A percentile compares a stretch with the other conserved stretches of the same genome.
Evolutionary conservation across 345 rosid genomes (phyloP).

Genomic region (Salix koriyanagi): DNA sequence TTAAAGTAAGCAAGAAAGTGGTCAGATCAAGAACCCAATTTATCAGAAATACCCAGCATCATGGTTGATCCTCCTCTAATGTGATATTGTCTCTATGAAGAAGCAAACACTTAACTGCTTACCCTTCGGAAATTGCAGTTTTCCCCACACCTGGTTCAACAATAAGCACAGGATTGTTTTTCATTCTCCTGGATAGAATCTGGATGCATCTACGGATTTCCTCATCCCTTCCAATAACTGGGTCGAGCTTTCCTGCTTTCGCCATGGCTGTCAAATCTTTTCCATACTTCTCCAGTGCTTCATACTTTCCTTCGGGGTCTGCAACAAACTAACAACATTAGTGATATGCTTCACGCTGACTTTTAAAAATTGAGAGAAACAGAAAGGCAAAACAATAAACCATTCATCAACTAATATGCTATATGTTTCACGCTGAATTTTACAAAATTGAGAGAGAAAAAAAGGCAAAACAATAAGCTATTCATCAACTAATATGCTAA

Average conservation of each 20-base stretch:
- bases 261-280: conserved; percentile 99
- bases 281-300: conserved; percentile 92
- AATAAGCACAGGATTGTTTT: conserved; percentile 95
- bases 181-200: conserved; percentile 96
- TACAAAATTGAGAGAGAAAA: background rate
- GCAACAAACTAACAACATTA: conserved; percentile 16
- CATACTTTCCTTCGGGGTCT: conserved; percentile 99
- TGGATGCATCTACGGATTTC: conserved; percentile 98
- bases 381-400: background rate
- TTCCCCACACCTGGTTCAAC: conserved; percentile 99
- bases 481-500: background rate
- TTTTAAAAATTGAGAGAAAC: background rate
- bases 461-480: background rate
- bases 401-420: background rate
- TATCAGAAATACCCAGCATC: background rate
- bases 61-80: background rate
- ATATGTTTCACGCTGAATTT: background rate
- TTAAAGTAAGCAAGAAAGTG: background rate
- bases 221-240: conserved; percentile 98
- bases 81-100: background rate
- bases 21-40: background rate
- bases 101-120: conserved; percentile 13
- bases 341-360: background rate
- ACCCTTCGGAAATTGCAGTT: conserved; percentile 99
- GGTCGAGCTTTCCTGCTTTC: conserved; percentile 90